A percentile compares a stretch with the other conserved stretches of the same genome.
These are phyloP conservation scores for Mycena capillaripes DNA, from an alignment of 768 basidiomycete species.

Conservation along the genomic window DNA sequence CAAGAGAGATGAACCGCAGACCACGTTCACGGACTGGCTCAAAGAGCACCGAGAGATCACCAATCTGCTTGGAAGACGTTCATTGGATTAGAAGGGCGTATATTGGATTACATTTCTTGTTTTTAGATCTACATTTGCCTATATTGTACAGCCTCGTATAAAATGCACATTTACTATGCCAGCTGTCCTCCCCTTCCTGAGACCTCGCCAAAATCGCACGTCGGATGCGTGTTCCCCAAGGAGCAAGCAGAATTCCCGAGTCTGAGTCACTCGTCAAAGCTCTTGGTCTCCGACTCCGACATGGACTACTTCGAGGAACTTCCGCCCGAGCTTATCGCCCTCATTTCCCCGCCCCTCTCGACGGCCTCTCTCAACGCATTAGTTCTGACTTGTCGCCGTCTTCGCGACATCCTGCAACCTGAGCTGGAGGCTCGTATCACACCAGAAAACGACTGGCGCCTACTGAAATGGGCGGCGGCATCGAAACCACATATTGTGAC, in stretches of 20 bases:
- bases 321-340: background rate
- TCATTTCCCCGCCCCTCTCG: background rate
- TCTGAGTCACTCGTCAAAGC: no score
- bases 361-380: background rate
- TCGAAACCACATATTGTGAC: background rate
- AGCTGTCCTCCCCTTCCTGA: no score
- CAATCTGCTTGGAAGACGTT: conserved; percentile 74
- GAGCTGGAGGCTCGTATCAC: background rate
- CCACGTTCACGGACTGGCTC: conserved; percentile 87
- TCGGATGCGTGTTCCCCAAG: no score
- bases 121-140: no score
- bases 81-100: conserved; percentile 65
- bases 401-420: background rate
- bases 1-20: conserved; percentile 48
- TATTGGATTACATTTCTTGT: background rate
- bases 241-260: no score
- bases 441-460: background rate
- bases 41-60: conserved; percentile 88
- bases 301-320: background rate
- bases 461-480: background rate
- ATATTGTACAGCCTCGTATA: no score
- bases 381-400: background rate
- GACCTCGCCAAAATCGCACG: no score
- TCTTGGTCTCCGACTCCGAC: background rate
- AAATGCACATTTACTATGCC: no score